A percentile compares a stretch with the other conserved stretches of the same genome.
phyloP scores from a whole-genome alignment of 148 eudicot genomes.

The Vaccinium darrowii region DNA sequence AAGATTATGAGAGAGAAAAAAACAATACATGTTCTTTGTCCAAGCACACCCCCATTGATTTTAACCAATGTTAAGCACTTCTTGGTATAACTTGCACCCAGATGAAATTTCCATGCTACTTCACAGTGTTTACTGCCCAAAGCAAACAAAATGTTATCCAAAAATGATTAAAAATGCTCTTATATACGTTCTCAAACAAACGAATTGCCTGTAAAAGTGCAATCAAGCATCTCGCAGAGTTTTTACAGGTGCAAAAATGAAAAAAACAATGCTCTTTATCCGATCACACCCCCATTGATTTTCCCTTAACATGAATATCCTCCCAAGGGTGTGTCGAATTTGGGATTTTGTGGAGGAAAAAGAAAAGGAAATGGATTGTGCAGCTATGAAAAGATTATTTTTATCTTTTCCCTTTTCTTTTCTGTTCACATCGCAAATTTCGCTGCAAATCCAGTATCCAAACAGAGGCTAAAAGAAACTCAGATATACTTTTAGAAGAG shows the following conservation, averaged over 20 bases:
- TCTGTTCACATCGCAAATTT: not conserved
- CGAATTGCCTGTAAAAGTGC: not conserved
- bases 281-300: not conserved
- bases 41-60: not conserved
- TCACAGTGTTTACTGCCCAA: not conserved
- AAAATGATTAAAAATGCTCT: not conserved
- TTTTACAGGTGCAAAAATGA: not conserved
- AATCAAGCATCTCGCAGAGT: not conserved
- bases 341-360: not conserved
- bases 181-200: not conserved
- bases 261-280: too few relatives aligned
- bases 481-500: not conserved
- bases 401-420: not conserved
- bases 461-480: not conserved
- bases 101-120: not conserved
- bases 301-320: not conserved
- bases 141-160: not conserved
- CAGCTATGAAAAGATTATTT: not conserved
- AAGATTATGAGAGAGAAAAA: too few relatives aligned
- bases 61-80: not conserved
- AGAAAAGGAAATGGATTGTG: not conserved
- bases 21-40: too few relatives aligned
- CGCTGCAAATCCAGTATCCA: not conserved
- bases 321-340: not conserved
- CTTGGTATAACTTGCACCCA: not conserved